Conservation (phyloP, 495 filamentous ascomycete species). For the Aspergillus sparsus region DNA sequence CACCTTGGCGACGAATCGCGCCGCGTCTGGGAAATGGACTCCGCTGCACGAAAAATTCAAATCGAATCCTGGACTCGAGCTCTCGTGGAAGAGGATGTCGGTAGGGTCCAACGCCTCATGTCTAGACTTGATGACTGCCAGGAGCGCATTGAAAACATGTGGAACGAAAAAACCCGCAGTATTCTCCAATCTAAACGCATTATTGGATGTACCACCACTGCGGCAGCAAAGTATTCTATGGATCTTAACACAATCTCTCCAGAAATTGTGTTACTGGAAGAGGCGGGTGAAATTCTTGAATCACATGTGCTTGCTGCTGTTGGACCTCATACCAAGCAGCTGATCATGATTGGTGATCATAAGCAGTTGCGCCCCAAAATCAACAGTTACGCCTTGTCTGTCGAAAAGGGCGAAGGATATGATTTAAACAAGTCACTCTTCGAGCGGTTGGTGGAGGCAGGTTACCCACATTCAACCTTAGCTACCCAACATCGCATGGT, state of each 20-base stretch:
- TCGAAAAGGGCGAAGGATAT: constrained; percentile 68
- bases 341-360: constrained; percentile 78
- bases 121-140: constrained; percentile 47
- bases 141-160: constrained; percentile 38
- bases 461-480: constrained; percentile 57
- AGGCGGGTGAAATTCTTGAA: constrained; percentile 80
- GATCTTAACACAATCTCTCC: constrained; percentile 47
- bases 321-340: constrained; percentile 58
- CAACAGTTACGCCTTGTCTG: constrained; percentile 61
- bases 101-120: constrained; percentile 36
- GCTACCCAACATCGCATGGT: constrained; percentile 69
- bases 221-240: constrained; percentile 61
- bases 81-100: constrained; percentile 52
- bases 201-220: constrained; percentile 76
- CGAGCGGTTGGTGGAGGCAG: constrained; percentile 63
- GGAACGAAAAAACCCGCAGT: constrained; percentile 45
- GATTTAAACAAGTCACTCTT: constrained; percentile 73
- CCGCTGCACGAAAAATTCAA: too few relatives aligned
- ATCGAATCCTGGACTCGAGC: constrained; percentile 59
- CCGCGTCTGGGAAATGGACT: too few relatives aligned
- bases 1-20: too few relatives aligned
- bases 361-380: constrained; percentile 74
- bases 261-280: constrained; percentile 60
- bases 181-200: constrained; percentile 59
- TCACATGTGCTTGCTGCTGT: constrained; percentile 68